Percentiles rank a stretch among this genome's conserved stretches.
Evolutionary conservation across 805 yeast species (phyloP).

Genomic region (Starmera amethionina): DNA sequence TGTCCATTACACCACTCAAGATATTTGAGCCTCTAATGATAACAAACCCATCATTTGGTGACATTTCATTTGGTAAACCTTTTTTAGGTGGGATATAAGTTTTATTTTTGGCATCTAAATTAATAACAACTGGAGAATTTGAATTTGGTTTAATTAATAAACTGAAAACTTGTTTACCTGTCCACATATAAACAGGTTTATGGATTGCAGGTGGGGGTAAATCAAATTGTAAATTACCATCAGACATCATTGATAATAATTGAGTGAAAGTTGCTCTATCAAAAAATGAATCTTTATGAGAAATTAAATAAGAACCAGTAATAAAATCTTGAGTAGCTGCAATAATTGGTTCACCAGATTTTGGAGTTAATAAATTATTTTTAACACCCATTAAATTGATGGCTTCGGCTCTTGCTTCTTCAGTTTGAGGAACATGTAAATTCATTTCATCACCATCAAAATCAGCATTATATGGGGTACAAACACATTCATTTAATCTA

Average conservation of each 20-base stretch:
- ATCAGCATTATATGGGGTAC: slow-evolving; percentile 99
- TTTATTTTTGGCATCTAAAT: slow-evolving; percentile 90
- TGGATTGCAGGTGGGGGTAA: slow-evolving; percentile 90
- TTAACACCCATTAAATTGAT: slow-evolving; percentile 97
- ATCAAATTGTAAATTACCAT: slow-evolving; percentile 80
- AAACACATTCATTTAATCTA: slow-evolving; percentile 94
- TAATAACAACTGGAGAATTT: slow-evolving; percentile 69
- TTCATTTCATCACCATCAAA: slow-evolving; percentile 99
- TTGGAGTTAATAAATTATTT: slow-evolving; percentile 88
- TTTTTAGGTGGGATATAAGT: slow-evolving; percentile 70
- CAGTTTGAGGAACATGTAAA: slow-evolving; percentile 97
- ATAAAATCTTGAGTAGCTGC: slow-evolving; percentile 99
- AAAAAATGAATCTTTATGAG: slow-evolving; percentile 88
- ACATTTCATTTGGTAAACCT: slow-evolving; percentile 83
- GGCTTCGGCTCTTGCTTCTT: slow-evolving; percentile 99
- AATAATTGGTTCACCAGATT: slow-evolving; percentile 97
- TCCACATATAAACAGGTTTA: slow-evolving; percentile 89
- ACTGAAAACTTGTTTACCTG: slow-evolving; percentile 94
- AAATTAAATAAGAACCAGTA: slow-evolving; percentile 87
- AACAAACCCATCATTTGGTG: slow-evolving; percentile 94
- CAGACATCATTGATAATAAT: slow-evolving; percentile 90
- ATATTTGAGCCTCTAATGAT: slow-evolving; percentile 84
- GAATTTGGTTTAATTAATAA: slow-evolving; percentile 77
- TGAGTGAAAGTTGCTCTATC: slow-evolving; percentile 81
- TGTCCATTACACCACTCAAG: slow-evolving; percentile 93